A percentile compares a stretch with the other conserved stretches of the same genome.
phyloP scores from a whole-genome alignment of 768 basidiomycete genomes.

The Agrocybe praecox region DNA sequence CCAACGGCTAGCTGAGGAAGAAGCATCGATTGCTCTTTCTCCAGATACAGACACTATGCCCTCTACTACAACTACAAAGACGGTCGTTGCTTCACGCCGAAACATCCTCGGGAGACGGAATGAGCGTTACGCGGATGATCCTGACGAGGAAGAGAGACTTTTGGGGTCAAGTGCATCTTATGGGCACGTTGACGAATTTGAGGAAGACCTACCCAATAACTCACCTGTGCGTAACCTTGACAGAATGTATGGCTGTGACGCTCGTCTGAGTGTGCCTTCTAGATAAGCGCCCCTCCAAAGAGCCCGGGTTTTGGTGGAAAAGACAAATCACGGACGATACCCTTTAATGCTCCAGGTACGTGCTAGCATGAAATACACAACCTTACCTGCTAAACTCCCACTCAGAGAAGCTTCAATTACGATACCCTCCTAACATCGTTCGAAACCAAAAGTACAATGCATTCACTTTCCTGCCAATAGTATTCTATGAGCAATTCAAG shows the following conservation, averaged over 20 bases:
- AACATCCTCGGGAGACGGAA: conserved; percentile 42
- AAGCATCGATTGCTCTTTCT: conserved; percentile 18
- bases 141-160: conserved; percentile 48
- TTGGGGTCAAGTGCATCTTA: conserved; percentile 11
- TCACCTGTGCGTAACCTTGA: background rate
- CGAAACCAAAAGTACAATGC: conserved; percentile 98
- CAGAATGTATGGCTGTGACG: background rate
- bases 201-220: background rate
- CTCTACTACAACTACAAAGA: conserved; percentile 24
- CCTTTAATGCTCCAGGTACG: conserved; percentile 72
- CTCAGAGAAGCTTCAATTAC: conserved; percentile 69
- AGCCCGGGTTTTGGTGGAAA: conserved; percentile 37
- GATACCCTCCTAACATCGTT: conserved; percentile 86
- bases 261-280: conserved; percentile 22
- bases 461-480: conserved; percentile 95
- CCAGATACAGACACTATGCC: conserved; percentile 22
- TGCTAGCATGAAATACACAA: background rate
- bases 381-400: background rate
- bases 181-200: conserved; percentile 16
- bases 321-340: conserved; percentile 77
- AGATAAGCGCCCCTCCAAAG: conserved; percentile 19
- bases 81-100: conserved; percentile 27
- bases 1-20: conserved; percentile 18
- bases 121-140: conserved; percentile 63
- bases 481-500: conserved; percentile 99